A percentile compares a stretch with the other conserved stretches of the same genome.
Evolutionary conservation across 2,329 filamentous ascomycete species (phyloP).

Genomic region (Aspergillus oerlinghausenensis): DNA sequence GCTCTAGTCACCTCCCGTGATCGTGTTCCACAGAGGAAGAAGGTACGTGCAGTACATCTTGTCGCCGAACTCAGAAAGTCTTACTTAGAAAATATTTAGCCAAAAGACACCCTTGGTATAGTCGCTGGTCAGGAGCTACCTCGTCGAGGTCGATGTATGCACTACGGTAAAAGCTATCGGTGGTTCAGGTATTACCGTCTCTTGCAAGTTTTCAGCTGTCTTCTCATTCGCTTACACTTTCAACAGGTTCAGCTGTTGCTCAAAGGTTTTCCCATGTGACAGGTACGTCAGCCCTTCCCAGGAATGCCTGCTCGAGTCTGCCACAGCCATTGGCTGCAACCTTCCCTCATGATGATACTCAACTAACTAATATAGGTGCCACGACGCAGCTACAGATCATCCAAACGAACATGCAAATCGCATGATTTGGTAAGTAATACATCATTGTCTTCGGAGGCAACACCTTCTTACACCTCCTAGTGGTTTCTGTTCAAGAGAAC

Average conservation of each 20-base stretch:
- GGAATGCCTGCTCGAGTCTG: neutral
- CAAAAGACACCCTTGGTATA: slow-evolving; percentile 52
- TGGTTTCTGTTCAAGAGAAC: slow-evolving; percentile 73
- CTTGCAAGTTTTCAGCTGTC: neutral
- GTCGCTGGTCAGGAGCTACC: slow-evolving; percentile 52
- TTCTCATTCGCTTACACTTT: slow-evolving; percentile 1
- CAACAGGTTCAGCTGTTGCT: slow-evolving; percentile 52
- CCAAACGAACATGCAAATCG: slow-evolving; percentile 74
- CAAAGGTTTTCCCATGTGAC: slow-evolving; percentile 55
- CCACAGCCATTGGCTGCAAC: neutral
- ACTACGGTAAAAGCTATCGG: slow-evolving; percentile 53
- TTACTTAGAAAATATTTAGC: slow-evolving; percentile 18
- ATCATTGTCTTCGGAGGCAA: neutral
- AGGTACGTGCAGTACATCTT: slow-evolving; percentile 26
- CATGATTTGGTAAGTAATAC: slow-evolving; percentile 63
- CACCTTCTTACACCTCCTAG: slow-evolving; percentile 16
- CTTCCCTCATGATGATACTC: neutral
- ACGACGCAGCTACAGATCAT: slow-evolving; percentile 68
- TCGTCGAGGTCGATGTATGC: slow-evolving; percentile 48
- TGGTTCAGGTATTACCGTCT: slow-evolving; percentile 47
- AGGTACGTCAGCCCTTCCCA: slow-evolving; percentile 35
- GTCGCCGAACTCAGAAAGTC: neutral
- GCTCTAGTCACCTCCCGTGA: slow-evolving; percentile 25
- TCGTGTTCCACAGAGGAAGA: slow-evolving; percentile 31
- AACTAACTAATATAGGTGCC: slow-evolving; percentile 51